phyloP scores from a whole-genome alignment of 257 asterid species.

The Ballota nigra region DNA sequence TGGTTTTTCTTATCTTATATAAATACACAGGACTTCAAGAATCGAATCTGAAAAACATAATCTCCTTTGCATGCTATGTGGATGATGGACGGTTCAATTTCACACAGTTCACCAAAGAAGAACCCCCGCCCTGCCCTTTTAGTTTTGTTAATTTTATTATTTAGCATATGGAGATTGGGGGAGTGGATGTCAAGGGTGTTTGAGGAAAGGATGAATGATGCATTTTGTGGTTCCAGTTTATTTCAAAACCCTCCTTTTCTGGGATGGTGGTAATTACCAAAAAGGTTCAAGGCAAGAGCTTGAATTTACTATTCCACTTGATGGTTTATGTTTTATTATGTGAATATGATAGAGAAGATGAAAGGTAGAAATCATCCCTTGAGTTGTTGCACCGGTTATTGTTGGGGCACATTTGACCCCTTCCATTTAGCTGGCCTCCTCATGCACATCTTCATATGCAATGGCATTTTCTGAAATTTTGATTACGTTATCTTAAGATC shows the following conservation, averaged over 20 bases:
- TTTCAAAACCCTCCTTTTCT: neutral
- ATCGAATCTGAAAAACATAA: neutral
- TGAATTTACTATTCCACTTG: neutral
- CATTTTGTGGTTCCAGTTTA: neutral
- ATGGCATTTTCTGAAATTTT: neutral
- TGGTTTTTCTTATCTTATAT: neutral
- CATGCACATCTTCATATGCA: constrained; percentile 8
- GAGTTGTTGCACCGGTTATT: neutral
- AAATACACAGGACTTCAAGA: neutral
- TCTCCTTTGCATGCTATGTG: constrained; percentile 14
- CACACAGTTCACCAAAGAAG: neutral
- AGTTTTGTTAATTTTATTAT: neutral
- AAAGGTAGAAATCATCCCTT: neutral
- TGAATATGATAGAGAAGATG: neutral
- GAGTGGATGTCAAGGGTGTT: neutral
- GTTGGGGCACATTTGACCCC: constrained; percentile 3
- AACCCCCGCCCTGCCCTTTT: neutral
- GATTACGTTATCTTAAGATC: constrained; percentile 14
- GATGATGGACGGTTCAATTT: neutral
- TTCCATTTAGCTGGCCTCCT: constrained; percentile 9
- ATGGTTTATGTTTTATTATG: neutral
- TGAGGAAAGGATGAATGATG: constrained; percentile 7
- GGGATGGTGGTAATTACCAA: constrained; percentile 1
- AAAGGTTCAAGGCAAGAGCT: neutral
- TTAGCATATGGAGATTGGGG: neutral